phyloP scores from a whole-genome alignment of 1,284 basidiomycete species.

The Melampsora abietis-canadensis region DNA sequence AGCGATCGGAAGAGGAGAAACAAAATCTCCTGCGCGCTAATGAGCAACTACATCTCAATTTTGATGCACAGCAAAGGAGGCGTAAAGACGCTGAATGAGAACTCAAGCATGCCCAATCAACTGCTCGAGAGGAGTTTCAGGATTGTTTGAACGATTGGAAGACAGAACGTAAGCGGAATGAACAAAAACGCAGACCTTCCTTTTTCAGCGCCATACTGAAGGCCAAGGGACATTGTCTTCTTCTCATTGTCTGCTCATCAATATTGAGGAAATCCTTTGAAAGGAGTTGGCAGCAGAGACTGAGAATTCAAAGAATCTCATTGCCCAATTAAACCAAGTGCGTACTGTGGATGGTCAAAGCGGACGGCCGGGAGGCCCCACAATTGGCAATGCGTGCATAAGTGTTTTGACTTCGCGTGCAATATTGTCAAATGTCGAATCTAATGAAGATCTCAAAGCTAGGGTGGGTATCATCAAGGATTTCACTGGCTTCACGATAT shows the following conservation, averaged over 20 bases:
- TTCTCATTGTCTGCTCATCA: neutral
- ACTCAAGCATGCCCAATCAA: neutral
- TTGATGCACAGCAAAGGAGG: constrained; percentile 20
- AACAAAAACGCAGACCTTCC: neutral
- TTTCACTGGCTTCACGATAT: constrained; percentile 36
- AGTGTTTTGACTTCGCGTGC: neutral
- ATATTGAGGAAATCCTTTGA: constrained; percentile 10
- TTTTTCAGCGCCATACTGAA: neutral
- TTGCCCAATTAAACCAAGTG: constrained; percentile 36
- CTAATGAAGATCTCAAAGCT: constrained; percentile 25
- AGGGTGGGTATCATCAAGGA: constrained; percentile 24
- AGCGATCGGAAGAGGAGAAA: constrained; percentile 25
- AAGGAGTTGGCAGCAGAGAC: constrained; percentile 36
- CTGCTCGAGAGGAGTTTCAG: constrained; percentile 24
- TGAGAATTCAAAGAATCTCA: constrained; percentile 34
- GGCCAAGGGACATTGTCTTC: neutral
- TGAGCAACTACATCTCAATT: constrained; percentile 9
- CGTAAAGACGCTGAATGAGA: constrained; percentile 36
- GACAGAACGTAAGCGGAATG: constrained; percentile 9
- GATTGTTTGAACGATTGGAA: constrained; percentile 27
- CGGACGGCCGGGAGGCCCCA: neutral
- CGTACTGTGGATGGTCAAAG: neutral
- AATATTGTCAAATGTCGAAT: constrained; percentile 20
- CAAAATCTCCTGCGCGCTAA: constrained; percentile 9
- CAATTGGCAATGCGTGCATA: neutral